These are phyloP conservation scores for Pichia gijzeniarum DNA, from an alignment of 805 yeast species.

Conservation along the genomic window DNA sequence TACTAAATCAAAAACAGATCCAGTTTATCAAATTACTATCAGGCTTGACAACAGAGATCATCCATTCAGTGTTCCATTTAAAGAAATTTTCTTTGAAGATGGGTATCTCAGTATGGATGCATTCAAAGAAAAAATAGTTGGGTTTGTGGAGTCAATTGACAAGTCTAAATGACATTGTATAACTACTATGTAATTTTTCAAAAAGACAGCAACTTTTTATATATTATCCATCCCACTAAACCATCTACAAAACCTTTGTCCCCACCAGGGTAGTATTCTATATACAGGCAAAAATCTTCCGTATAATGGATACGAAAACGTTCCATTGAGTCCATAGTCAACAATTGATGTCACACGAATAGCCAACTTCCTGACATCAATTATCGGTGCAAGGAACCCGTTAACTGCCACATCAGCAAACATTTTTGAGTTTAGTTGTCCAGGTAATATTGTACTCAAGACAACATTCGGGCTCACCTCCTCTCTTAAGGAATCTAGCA, in stretches of 20 bases:
- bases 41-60: slow-evolving; percentile 22
- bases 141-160: slow-evolving; percentile 16
- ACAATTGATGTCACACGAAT: slow-evolving; percentile 29
- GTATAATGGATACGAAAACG: slow-evolving; percentile 40
- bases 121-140: slow-evolving; percentile 25
- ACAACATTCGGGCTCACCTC: slow-evolving; percentile 32
- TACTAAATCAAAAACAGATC: slow-evolving; percentile 36
- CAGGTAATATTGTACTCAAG: slow-evolving; percentile 40
- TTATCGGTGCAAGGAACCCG: slow-evolving; percentile 43
- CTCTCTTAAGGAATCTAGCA: slow-evolving; percentile 39
- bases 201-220: background rate
- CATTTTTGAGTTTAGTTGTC: slow-evolving; percentile 45
- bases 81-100: slow-evolving; percentile 39
- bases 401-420: slow-evolving; percentile 40
- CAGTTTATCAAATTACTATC: slow-evolving; percentile 36
- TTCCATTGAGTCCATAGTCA: slow-evolving; percentile 36
- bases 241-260: slow-evolving; percentile 29
- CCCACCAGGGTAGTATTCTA: slow-evolving; percentile 34
- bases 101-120: slow-evolving; percentile 38
- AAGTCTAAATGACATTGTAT: slow-evolving; percentile 16
- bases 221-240: slow-evolving; percentile 29
- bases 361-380: slow-evolving; percentile 35
- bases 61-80: slow-evolving; percentile 29
- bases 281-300: slow-evolving; percentile 39
- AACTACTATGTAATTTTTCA: background rate